phyloP scores from a whole-genome alignment of 2,329 filamentous ascomycete genomes.

The Leptodontidium sp. region DNA sequence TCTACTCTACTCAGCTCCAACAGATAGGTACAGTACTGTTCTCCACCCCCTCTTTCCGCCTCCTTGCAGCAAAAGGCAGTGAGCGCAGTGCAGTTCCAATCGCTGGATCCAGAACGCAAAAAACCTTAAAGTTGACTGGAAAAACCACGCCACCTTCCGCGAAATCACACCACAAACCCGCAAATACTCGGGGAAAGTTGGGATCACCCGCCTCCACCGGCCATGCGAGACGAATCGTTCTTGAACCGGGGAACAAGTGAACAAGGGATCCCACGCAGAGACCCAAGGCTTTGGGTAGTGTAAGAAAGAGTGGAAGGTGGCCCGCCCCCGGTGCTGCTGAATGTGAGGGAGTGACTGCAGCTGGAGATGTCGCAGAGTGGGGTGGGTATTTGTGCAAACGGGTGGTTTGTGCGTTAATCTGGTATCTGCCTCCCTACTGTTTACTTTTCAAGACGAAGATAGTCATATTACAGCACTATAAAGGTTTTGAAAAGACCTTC shows the following conservation, averaged over 20 bases:
- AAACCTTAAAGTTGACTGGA: neutral
- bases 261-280: too few relatives aligned
- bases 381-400: neutral
- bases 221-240: neutral
- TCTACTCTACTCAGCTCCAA: too few relatives aligned
- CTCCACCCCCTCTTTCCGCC: conserved; percentile 10
- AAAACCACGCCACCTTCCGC: conserved; percentile 14
- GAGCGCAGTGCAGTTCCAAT: neutral
- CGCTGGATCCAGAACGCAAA: conserved; percentile 4
- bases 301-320: too few relatives aligned
- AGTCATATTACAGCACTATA: too few relatives aligned
- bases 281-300: too few relatives aligned
- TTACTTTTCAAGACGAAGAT: too few relatives aligned
- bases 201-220: too few relatives aligned
- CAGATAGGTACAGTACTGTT: neutral
- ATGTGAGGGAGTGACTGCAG: too few relatives aligned
- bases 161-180: conserved; percentile 12
- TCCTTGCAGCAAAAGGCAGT: neutral
- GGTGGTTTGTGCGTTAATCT: neutral
- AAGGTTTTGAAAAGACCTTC: too few relatives aligned
- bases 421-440: neutral
- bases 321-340: too few relatives aligned
- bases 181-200: neutral
- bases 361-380: neutral
- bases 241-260: neutral